Evolutionary conservation across 768 basidiomycete genomes (phyloP), one percentile per base, ranked within the genome.

Genomic region (Lactarius deliciosus): DNA sequence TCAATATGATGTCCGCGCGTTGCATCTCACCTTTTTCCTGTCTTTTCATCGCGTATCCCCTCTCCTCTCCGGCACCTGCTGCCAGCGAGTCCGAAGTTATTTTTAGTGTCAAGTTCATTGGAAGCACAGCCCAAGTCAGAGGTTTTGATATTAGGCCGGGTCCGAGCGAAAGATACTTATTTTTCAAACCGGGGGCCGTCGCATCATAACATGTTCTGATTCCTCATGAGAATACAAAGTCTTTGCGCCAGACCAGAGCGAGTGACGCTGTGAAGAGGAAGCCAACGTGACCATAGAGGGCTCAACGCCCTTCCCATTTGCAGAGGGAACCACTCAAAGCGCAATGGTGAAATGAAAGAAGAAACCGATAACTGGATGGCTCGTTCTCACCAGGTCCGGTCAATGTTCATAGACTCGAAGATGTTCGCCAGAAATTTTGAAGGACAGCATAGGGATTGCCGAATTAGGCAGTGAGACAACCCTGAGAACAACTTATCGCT

Each of bases 21-120:
- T 36, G 54, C n/a, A 47, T 47, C 5, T 56, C 13, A 34, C 41
- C 20, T 28, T 43, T 36, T 43, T 61, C 43, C 45, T 65, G 47
- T 56, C 54, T 9, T n/a, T 55, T n/a, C 10, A 16, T 61, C 50
- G 38, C 40, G 20, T 55, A 32, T 60, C 59, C 13, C 18, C 32
- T 30, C n/a, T 43, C 28, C 25, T 18, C 18, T 22, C 8, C 6
- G 47, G 7, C 34, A 32, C 32, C 2, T 57, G 56, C 13, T 57
- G 56, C 13, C 11, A 25, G 16, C 32, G 59, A 36, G 45, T 60
- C 40, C 28, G 40, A 9, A 18, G 13, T 16, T 22, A 30, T 9
- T 28, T 47, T 43, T 15, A 28, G 15, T 30, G 25, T 34, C 9
- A 8, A 32, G 18, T n/a, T 50, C 2, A 60, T 54, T 10, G 18